Evolutionary conservation across 768 basidiomycete genomes (phyloP), one percentile per base, ranked within the genome.

Genomic region (Polyporus arcularius): DNA sequence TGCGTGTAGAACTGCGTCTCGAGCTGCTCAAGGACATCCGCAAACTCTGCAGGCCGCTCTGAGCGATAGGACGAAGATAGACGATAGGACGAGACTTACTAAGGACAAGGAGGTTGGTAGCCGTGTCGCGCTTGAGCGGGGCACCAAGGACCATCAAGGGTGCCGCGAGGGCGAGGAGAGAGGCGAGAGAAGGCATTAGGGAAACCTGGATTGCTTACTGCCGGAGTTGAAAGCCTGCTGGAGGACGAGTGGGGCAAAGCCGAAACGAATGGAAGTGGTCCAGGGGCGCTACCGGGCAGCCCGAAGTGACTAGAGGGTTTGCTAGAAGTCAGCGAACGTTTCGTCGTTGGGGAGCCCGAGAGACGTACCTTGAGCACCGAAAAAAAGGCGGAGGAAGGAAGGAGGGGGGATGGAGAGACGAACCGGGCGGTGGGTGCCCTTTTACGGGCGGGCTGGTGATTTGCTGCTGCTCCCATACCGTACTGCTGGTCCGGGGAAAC

Each of bases 281-380:
- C 76, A 81, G 77, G 82, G 83, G 82, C 80, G 87, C 88, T 76
- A 80, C 87, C 85, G 77, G 86, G 87, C 87, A 84, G 80, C 86
- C 87, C 82, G 80, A 72, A 83, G 73, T 77, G 79, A 78, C 73
- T 76, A 71, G 76, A 53, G 52, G 63, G 42, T 55, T 57, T 46
- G 54, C 38, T 9, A 52, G 35, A 52, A 41, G 47, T 38, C 16
- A 52, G 50, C 49, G 49, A 47, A 54, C 11, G 46, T 28, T 16
- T 64, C 60, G 40, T 55, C 53, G 55, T 41, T 40, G 57, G 43
- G 42, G 31, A 21, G 40, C 31, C 43, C 18, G 43, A 12, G 30
- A 45, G 49, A 63, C 66, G 18, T 28, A 61, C 57, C 62, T 61
- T 56, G 53, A 67, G 62, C 66, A 69, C 71, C 60, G 50, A 66